A percentile compares a stretch with the other conserved stretches of the same genome.
Evolutionary conservation across 2,329 filamentous ascomycete species (phyloP).

Genomic region (Dryadomyces quercivorus): DNA sequence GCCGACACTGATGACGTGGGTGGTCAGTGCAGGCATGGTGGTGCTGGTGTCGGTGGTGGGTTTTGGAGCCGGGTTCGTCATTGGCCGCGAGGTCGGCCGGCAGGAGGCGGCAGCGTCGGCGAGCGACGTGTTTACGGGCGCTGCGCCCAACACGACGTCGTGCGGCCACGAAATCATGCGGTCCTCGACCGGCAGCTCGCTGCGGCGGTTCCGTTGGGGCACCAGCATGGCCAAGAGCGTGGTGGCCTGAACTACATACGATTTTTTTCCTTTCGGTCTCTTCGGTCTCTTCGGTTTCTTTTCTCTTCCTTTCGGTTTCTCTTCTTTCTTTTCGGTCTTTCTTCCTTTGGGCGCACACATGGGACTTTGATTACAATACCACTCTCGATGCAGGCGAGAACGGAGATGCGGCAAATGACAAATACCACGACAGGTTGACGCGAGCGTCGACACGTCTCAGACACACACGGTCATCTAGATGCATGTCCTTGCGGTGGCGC

Average conservation of each 20-base stretch:
- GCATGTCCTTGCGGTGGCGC: background rate
- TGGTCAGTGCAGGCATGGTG: constrained; percentile 54
- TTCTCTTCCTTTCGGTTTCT: background rate
- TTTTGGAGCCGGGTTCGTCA: constrained; percentile 51
- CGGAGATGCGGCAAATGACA: background rate
- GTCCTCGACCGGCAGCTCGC: constrained; percentile 33
- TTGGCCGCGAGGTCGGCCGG: constrained; percentile 52
- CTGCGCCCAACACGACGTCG: constrained; percentile 30
- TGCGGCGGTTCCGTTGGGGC: constrained; percentile 43
- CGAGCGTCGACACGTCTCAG: background rate
- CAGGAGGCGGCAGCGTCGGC: constrained; percentile 37
- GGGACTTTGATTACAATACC: background rate
- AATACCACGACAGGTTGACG: background rate
- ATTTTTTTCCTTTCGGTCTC: background rate
- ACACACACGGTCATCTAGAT: background rate
- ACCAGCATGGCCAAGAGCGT: constrained; percentile 36
- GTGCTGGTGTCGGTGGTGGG: constrained; percentile 57
- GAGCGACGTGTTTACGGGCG: constrained; percentile 27
- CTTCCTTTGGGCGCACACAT: background rate
- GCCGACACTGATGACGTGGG: constrained; percentile 51
- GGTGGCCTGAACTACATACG: constrained; percentile 29
- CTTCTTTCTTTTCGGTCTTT: background rate
- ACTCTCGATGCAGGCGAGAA: background rate
- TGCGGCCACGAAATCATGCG: constrained; percentile 42
- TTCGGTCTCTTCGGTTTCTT: background rate